Conservation (phyloP, 257 asterid species). For the Oldenlandia corymbosa region DNA sequence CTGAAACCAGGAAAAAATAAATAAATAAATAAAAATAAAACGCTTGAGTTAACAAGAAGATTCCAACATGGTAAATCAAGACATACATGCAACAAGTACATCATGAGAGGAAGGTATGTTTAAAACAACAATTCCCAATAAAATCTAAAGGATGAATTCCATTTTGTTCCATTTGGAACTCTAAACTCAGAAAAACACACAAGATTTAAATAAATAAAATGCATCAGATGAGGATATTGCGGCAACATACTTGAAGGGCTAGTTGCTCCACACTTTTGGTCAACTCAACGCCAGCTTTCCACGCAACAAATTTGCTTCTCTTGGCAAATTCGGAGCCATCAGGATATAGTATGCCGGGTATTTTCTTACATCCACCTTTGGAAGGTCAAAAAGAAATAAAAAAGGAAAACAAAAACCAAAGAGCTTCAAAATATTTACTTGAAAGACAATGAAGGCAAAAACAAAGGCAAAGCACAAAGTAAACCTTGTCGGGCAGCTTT, state of each 20-base stretch:
- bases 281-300: slow-evolving; percentile 95
- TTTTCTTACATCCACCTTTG: slow-evolving; percentile 84
- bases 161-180: neutral
- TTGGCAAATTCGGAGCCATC: slow-evolving; percentile 77
- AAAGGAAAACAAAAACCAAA: too few relatives aligned
- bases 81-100: neutral
- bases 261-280: slow-evolving; percentile 78
- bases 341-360: slow-evolving; percentile 72
- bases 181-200: neutral
- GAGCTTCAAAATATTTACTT: neutral
- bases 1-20: slow-evolving; percentile 31
- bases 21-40: too few relatives aligned
- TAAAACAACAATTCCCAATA: neutral
- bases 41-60: neutral
- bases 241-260: slow-evolving; percentile 69
- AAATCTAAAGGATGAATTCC: neutral
- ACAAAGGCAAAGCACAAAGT: slow-evolving; percentile 16
- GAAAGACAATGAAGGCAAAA: slow-evolving; percentile 10
- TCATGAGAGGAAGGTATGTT: neutral
- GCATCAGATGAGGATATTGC: slow-evolving; percentile 8
- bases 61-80: neutral
- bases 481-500: slow-evolving; percentile 98
- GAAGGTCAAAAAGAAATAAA: slow-evolving; percentile 6
- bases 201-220: slow-evolving; percentile 1
- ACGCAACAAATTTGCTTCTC: slow-evolving; percentile 64